Base-by-base conservation (phyloP, 805 yeast species). In the Groenewaldozyma tartarivorans region DNA sequence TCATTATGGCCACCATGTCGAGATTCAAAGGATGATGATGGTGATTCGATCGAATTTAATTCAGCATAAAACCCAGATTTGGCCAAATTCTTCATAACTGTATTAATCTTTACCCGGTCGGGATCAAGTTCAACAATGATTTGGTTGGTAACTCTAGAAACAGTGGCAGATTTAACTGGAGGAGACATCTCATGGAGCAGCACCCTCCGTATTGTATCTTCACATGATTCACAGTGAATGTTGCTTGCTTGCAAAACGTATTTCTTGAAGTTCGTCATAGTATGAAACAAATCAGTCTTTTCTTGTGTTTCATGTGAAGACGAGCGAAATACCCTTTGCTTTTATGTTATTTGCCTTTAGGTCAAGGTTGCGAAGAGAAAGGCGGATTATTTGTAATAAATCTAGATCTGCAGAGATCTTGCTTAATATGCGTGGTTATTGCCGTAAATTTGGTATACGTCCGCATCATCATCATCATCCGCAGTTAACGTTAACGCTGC, bases 211-310 rank as follows among this genome's bases (percentile, higher is more conserved):
- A 77, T 61, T 9, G 66, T 54, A 2, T 47, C 47, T 44, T 67
- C 71, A 50, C 83, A 77, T 30, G 69, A 71, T 2, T 59, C 61
- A 51, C 83, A 77, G 52, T 77, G 82, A 30, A 77, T 63, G 46
- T 78, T 77, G 3, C 60, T 62, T 30, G 75, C 38, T 9, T 20
- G 37, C 18, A 57, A 42, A 24, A 13, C 13, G 29, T 24, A 24
- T 13, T 24, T 24, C 29, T 13, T n/a, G n/a, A n/a, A n/a, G n/a
- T n/a, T n/a, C n/a, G n/a, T n/a, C n/a, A n/a, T n/a, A n/a, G n/a
- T n/a, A n/a, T n/a, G n/a, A n/a, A n/a, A n/a, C n/a, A n/a, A n/a
- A n/a, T n/a, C n/a, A n/a, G n/a, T n/a, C n/a, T n/a, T n/a, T n/a
- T n/a, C n/a, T n/a, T n/a, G n/a, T n/a, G n/a, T n/a, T n/a, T n/a